These are phyloP conservation scores for Jaltomata sinuosa DNA, from an alignment of 257 asterid genomes.

Conservation along the genomic window DNA sequence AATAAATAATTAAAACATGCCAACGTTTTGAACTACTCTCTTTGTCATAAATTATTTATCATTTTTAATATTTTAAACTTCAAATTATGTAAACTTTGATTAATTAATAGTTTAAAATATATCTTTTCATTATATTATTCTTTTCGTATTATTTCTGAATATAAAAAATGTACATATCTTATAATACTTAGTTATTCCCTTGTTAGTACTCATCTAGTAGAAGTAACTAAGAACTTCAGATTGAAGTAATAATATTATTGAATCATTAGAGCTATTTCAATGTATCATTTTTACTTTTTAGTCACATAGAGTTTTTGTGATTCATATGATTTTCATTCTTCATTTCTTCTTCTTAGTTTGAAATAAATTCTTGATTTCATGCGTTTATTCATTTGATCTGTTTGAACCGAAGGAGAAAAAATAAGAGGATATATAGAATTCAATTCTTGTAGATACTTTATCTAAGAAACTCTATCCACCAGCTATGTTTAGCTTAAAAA, in stretches of 20 bases:
- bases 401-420: no score
- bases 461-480: no score
- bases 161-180: no score
- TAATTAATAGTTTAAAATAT: background rate
- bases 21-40: background rate
- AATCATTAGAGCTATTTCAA: no score
- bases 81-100: background rate
- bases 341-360: no score
- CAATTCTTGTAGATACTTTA: background rate
- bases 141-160: no score
- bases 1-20: no score
- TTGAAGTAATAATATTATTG: background rate
- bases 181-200: background rate
- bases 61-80: background rate
- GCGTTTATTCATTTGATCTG: background rate
- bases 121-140: background rate
- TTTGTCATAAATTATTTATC: background rate
- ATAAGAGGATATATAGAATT: background rate
- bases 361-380: no score
- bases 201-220: background rate
- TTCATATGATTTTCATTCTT: no score
- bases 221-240: background rate
- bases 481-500: no score
- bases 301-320: no score
- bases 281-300: no score